Base-by-base conservation (phyloP, 2,329 filamentous ascomycete genomes). In the Neocucurbitaria cava region DNA sequence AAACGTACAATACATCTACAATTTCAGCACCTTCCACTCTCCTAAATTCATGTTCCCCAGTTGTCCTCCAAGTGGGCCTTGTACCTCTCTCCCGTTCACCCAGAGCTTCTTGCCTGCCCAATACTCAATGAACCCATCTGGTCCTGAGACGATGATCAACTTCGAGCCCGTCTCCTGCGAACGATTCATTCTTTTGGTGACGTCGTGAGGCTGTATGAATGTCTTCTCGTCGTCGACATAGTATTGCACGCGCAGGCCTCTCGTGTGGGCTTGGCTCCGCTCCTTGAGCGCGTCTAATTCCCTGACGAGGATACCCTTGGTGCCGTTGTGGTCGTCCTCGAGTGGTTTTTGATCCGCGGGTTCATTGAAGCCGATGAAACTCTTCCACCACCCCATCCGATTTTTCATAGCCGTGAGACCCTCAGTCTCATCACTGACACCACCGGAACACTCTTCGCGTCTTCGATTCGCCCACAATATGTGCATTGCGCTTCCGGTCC, bases 71-170 rank as follows among this genome's bases (percentile, higher is more conserved):
- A 96, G 77, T 0, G 85, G 82, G 0, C 93, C 93, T 68, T 96
- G 92, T 10, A 85, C 80, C 76, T 96, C 89, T 52, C 80, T 79
- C 0, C 92, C 91, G 24, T 83, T 83, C 10, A 82, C 79, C 90
- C 91, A 96, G 3, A 85, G 77, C 77, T 96, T 96, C 9, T 87
- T 81, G 1, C 95, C 94, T 2, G 92, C 91, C 77, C 90, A 91
- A 60, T 89, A 84, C 39, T 85, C 83, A 35, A 98, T 83, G 76
- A 98, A 98, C 0, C 95, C 94, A 49, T 96, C 91, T 0, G 95
- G 94, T 0, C 95, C 95, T 0, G 92, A 96, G 1, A 98, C 85
- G 51, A 96, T 81, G n/a, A 97, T 79, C 18, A 96, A 73, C 55
- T 87, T 87, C 59, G 83, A 85, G 1, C 84, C 82, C 1, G 76